Base-by-base conservation (phyloP, 2,329 filamentous ascomycete species). In the Curvularia verruculosa region DNA sequence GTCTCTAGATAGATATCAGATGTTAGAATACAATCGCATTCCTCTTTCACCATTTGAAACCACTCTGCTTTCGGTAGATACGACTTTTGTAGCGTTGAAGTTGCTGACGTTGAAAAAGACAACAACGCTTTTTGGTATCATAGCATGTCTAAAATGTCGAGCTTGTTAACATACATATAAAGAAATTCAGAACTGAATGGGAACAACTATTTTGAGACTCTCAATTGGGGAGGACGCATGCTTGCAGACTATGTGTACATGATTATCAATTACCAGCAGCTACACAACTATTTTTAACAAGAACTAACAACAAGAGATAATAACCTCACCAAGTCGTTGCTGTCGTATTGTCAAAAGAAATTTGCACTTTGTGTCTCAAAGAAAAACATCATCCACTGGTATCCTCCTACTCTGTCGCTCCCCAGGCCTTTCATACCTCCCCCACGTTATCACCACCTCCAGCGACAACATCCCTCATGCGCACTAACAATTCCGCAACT, bases 401-500 rank as follows among this genome's bases (percentile, higher is more conserved):
- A 36, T 43, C 6, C n/a, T n/a, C 40, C 21, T 8, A 5, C 6
- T 43, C 21, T 13, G 8, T 24, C 7, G 3, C 21, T n/a, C 44
- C 12, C 47, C 39, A 39, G 45, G 36, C 23, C 52, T 40, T 10
- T 49, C 24, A 46, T 37, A 45, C 3, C 40, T 46, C 29, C 26
- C 39, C 19, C 23, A 24, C 24, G 6, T 19, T 19, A 21, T 40
- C 24, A 9, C 15, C 47, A 13, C 10, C 43, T 0, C 51, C 46
- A 4, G 56, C 51, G 2, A 68, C 59, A 18, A 66, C 55, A 0
- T 54, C 54, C 36, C 44, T 62, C 65, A 72, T 71, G 8, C 62
- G 63, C 1, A 41, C 53, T 26, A 70, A 54, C 37, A 75, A 48
- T 45, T 73, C 71, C 1, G 58, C 58, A 23, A 74, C 67, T 2